Percentiles rank a stretch among this genome's conserved stretches.
These are phyloP conservation scores for Lagerstroemia speciosa DNA, from an alignment of 345 rosid species.

Conservation along the genomic window DNA sequence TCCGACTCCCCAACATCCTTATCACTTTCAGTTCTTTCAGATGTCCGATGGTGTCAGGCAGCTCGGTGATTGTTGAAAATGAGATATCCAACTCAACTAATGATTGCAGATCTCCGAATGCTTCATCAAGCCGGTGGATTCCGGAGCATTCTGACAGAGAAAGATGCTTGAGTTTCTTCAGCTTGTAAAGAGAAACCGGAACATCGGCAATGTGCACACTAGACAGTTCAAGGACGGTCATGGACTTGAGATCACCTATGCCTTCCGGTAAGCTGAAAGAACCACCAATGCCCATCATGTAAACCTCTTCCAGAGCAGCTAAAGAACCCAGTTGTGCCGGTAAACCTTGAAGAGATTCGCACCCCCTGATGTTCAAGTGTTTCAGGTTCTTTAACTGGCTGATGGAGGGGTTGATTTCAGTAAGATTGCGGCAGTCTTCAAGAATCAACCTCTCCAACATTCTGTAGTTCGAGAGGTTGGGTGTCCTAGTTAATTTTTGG, in stretches of 20 bases:
- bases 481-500: neutral
- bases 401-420: neutral
- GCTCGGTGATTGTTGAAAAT: neutral
- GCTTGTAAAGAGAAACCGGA: neutral
- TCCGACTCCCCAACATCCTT: neutral
- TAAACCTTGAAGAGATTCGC: neutral
- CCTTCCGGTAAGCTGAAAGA: neutral
- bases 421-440: neutral
- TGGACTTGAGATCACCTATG: slow-evolving; percentile 1
- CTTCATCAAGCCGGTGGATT: neutral
- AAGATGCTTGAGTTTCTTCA: neutral
- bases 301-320: neutral
- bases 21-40: neutral
- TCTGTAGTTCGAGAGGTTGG: neutral
- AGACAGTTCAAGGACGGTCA: too few relatives aligned
- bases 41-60: neutral
- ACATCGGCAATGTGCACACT: neutral
- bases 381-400: neutral
- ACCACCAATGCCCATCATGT: neutral
- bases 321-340: neutral
- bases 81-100: slow-evolving; percentile 4
- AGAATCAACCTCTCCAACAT: neutral
- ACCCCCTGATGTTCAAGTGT: slow-evolving; percentile 1
- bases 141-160: neutral
- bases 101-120: neutral